These are phyloP conservation scores for Nepenthes alata DNA, from an alignment of 179 eudicot species.

Conservation along the genomic window DNA sequence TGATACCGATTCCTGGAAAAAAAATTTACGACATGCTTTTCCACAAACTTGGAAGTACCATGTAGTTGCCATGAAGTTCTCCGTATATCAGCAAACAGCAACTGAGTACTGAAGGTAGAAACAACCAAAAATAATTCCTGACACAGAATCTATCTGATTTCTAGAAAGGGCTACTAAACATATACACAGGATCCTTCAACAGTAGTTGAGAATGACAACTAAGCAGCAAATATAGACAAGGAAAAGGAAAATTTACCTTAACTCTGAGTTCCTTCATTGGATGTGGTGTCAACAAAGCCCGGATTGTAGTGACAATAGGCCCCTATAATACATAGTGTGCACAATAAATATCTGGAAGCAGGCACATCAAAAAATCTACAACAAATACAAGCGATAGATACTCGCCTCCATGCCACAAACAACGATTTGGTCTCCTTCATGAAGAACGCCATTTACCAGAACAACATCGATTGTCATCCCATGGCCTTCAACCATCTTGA, in stretches of 20 bases:
- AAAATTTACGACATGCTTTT: no score
- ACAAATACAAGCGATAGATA: background rate
- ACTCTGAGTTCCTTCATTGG: conserved; percentile 96
- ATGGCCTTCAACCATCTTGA: conserved; percentile 90
- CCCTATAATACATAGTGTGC: conserved; percentile 34
- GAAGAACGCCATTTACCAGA: conserved; percentile 86
- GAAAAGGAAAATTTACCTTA: conserved; percentile 35
- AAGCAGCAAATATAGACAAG: background rate
- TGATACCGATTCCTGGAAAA: no score
- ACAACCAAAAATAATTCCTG: no score
- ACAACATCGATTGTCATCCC: conserved; percentile 95
- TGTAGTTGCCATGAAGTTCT: no score
- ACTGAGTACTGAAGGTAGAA: no score
- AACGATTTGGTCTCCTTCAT: conserved; percentile 89
- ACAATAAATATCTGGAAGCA: background rate
- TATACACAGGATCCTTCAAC: no score
- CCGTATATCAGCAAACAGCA: no score
- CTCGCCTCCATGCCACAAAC: conserved; percentile 91
- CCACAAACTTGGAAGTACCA: no score
- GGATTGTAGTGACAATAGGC: conserved; percentile 70
- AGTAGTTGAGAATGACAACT: no score
- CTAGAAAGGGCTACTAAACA: no score
- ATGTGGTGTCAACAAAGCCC: conserved; percentile 87
- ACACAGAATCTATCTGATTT: no score
- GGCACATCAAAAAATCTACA: background rate